These are phyloP conservation scores for Alternaria ventricosa DNA, from an alignment of 2,329 filamentous ascomycete species.

Conservation along the genomic window DNA sequence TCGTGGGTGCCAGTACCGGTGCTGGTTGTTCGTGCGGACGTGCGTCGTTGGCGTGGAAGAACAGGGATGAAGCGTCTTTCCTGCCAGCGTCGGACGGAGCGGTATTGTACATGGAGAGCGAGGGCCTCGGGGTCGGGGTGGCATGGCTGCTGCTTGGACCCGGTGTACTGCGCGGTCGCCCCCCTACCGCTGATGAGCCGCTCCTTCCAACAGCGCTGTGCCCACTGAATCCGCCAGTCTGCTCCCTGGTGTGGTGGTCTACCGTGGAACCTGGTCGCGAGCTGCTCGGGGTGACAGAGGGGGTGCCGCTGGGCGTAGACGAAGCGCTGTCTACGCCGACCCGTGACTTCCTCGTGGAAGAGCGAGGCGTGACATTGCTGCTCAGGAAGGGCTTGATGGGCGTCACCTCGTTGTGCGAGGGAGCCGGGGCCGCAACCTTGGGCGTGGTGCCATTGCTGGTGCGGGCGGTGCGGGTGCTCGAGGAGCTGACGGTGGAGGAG, in stretches of 20 bases:
- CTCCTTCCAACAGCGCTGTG: slow-evolving; percentile 28
- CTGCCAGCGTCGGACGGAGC: slow-evolving; percentile 34
- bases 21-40: slow-evolving; percentile 42
- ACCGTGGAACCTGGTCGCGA: slow-evolving; percentile 44
- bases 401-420: slow-evolving; percentile 58
- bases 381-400: slow-evolving; percentile 64
- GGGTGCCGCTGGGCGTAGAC: slow-evolving; percentile 70
- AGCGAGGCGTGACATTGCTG: slow-evolving; percentile 79
- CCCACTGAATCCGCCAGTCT: slow-evolving; percentile 33
- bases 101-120: slow-evolving; percentile 31
- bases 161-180: slow-evolving; percentile 49
- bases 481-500: slow-evolving; percentile 36
- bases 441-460: slow-evolving; percentile 37
- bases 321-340: slow-evolving; percentile 67
- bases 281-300: slow-evolving; percentile 51
- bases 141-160: slow-evolving; percentile 30
- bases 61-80: slow-evolving; percentile 65
- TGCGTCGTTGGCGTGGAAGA: slow-evolving; percentile 90
- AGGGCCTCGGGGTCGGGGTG: slow-evolving; percentile 32
- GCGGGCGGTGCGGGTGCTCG: slow-evolving; percentile 34
- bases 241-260: slow-evolving; percentile 36
- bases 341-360: slow-evolving; percentile 73
- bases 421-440: slow-evolving; percentile 42
- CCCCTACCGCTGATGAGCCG: slow-evolving; percentile 22
- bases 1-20: slow-evolving; percentile 35